Evolutionary conservation across 495 filamentous ascomycete genomes (phyloP), one percentile per base, ranked within the genome.

Genomic region (Haplographium delicatum): DNA sequence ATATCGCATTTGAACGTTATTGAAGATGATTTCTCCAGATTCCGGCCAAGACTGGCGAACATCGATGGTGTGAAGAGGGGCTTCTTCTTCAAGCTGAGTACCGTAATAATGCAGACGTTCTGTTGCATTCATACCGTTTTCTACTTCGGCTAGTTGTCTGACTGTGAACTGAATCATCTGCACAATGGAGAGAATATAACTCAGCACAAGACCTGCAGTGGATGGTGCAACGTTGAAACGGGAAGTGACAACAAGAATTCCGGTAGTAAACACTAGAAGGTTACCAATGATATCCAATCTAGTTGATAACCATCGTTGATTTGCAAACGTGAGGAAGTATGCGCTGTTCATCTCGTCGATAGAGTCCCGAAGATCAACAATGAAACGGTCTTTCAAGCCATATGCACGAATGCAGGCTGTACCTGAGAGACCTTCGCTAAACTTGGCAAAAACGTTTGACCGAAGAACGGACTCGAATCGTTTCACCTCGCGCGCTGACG

Each of bases 91-190:
- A 2, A 98, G 81, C 46, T 86, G 57, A 4, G 79, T 89, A 33
- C 88, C 91, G 62, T 98, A 98, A 69, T 93, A 88, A 65, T 88
- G 78, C n/a, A 98, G 74, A 24, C 93, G 86, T 63, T 98, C 91
- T 3, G 91, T 91, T 1, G 93, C 81, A 58, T 95, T 96, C 91
- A 98, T 96, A 62, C 87, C 85, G 71, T 96, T 96, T 65, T 98
- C 93, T 18, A 96, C 88, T 64, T 97, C 93, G 27, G 93, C 91
- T 28, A 96, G 77, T 68, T 97, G 93, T 30, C 91, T 81, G 16
- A 97, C 87, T 2, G 89, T 90, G 68, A 95, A 96, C 62, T 96
- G 90, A 39, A 96, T 80, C 86, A 95, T 89, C 68, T 93, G 87
- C n/a, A 94, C 89, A 53, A 96, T 94, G 25, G 84, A 78, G 2